Conservation (phyloP, 208 protist genomes). For the Herpetomonas tarakana region DNA sequence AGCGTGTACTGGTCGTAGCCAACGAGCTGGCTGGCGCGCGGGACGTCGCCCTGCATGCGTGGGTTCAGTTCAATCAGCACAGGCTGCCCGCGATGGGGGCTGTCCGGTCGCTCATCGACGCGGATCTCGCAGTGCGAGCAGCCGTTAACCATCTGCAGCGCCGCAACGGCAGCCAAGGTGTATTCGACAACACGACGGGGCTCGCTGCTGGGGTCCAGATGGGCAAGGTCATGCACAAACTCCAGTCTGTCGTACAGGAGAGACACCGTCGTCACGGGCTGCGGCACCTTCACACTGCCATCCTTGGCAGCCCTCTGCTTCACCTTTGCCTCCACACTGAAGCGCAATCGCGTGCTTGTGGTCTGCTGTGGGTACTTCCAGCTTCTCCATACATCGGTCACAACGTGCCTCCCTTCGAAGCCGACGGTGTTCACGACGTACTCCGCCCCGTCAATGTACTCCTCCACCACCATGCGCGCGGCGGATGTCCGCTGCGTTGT, state of each 20-base stretch:
- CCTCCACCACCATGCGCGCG: conserved; percentile 65
- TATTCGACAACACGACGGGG: conserved; percentile 71
- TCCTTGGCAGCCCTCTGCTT: conserved; percentile 12
- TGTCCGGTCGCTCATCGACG: conserved; percentile 48
- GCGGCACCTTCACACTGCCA: neutral
- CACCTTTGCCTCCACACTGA: conserved; percentile 21
- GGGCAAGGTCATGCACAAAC: conserved; percentile 53
- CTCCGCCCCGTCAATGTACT: conserved; percentile 86
- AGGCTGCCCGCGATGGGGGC: conserved; percentile 30
- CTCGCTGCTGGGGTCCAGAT: conserved; percentile 27
- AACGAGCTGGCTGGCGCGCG: conserved; percentile 61
- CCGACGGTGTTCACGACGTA: conserved; percentile 85
- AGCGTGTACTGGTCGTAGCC: conserved; percentile 82
- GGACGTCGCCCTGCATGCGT: conserved; percentile 73
- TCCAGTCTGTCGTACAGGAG: conserved; percentile 77
- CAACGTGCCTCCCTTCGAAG: conserved; percentile 63
- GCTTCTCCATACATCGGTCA: conserved; percentile 88
- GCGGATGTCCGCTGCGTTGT: conserved; percentile 56
- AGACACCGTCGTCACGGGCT: conserved; percentile 28
- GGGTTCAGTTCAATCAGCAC: conserved; percentile 90
- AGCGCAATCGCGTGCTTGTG: conserved; percentile 39
- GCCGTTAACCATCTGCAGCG: conserved; percentile 69
- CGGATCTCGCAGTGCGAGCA: conserved; percentile 85
- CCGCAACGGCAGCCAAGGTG: conserved; percentile 65
- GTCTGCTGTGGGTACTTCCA: conserved; percentile 60